Percentiles rank a stretch among this genome's conserved stretches.
phyloP scores from a whole-genome alignment of 768 basidiomycete genomes.

The Suillus spraguei region DNA sequence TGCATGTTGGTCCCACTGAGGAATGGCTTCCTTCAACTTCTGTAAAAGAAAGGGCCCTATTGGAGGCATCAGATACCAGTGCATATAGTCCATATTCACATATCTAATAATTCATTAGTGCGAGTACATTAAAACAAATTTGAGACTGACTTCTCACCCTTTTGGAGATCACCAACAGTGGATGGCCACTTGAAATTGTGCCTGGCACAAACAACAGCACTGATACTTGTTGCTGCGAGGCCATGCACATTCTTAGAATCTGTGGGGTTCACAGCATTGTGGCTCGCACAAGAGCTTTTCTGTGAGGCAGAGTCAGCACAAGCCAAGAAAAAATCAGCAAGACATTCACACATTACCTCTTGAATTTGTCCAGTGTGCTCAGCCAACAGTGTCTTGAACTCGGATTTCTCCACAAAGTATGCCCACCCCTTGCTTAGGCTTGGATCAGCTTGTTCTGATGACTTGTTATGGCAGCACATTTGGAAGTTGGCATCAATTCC shows the following conservation, averaged over 20 bases:
- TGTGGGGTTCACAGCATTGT: not conserved
- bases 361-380: not conserved
- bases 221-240: not conserved
- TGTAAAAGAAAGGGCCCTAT: too few species aligned
- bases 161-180: not conserved
- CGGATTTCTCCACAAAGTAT: not conserved
- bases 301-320: not conserved
- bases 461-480: not conserved
- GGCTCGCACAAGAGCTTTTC: not conserved
- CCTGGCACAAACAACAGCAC: not conserved
- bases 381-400: not conserved
- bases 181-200: not conserved
- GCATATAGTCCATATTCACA: too few species aligned
- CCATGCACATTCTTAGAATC: not conserved
- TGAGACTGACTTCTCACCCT: not conserved
- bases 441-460: not conserved
- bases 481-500: not conserved
- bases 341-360: not conserved
- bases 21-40: too few species aligned
- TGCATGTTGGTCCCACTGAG: too few species aligned
- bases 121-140: too few species aligned
- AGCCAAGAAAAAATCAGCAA: too few species aligned
- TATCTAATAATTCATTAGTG: too few species aligned
- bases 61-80: too few species aligned
- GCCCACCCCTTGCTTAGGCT: not conserved